Conservation (phyloP, 768 basidiomycete species). For the Ramaria sp. region DNA sequence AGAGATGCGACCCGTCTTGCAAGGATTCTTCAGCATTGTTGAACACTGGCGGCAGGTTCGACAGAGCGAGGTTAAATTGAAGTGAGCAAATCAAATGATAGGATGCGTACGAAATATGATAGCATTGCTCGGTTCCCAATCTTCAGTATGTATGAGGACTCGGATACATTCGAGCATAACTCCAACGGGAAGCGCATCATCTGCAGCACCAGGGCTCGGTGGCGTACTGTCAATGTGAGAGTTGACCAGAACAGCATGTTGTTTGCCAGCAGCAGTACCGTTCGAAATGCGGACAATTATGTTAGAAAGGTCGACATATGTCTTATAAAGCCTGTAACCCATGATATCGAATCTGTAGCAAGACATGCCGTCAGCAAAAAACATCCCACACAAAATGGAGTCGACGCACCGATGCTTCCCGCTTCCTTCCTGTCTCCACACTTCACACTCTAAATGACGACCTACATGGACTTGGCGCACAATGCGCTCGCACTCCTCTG, state of each 20-base stretch:
- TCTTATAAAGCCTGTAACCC: slow-evolving; percentile 67
- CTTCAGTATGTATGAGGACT: slow-evolving; percentile 58
- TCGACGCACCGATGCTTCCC: slow-evolving; percentile 71
- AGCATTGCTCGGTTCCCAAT: slow-evolving; percentile 64
- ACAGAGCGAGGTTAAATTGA: too few species aligned
- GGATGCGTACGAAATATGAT: slow-evolving; percentile 67
- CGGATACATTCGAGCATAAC: slow-evolving; percentile 87
- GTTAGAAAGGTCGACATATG: slow-evolving; percentile 81
- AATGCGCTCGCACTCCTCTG: slow-evolving; percentile 49
- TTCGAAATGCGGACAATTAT: slow-evolving; percentile 81
- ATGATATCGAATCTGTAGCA: slow-evolving; percentile 80
- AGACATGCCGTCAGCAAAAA: not conserved
- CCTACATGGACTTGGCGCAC: slow-evolving; percentile 22
- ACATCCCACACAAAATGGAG: not conserved
- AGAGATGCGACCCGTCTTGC: slow-evolving; percentile 91
- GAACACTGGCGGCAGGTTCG: slow-evolving; percentile 49
- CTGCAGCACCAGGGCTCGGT: slow-evolving; percentile 50
- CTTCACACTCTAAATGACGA: slow-evolving; percentile 76
- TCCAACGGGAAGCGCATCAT: slow-evolving; percentile 75
- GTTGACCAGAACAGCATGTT: slow-evolving; percentile 79
- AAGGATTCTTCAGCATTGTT: slow-evolving; percentile 92
- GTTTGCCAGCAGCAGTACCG: slow-evolving; percentile 59
- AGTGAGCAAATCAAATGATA: not conserved
- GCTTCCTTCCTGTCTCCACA: slow-evolving; percentile 83
- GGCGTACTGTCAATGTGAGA: slow-evolving; percentile 85